Conservation (phyloP, 257 asterid species). For the Datura wrightii region DNA sequence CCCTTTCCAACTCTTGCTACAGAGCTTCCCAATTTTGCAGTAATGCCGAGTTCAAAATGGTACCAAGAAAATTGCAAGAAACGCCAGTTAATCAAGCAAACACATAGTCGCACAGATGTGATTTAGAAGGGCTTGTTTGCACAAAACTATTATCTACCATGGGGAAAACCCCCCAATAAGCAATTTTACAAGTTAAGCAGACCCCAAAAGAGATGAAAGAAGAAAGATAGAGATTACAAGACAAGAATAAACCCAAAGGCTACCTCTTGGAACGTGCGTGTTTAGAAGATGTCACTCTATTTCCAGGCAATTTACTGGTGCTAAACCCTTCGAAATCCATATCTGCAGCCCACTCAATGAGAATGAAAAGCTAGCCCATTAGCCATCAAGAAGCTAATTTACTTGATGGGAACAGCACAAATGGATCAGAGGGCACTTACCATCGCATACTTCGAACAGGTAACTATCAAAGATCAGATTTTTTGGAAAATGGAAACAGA, state of each 20-base stretch:
- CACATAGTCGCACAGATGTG: slow-evolving; percentile 17
- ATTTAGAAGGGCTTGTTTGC: neutral
- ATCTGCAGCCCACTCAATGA: slow-evolving; percentile 49
- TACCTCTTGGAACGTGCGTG: slow-evolving; percentile 89
- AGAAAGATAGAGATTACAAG: slow-evolving; percentile 26
- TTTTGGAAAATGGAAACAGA: slow-evolving; percentile 44
- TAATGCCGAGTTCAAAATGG: slow-evolving; percentile 16
- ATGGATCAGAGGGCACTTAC: slow-evolving; percentile 39
- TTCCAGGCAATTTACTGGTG: slow-evolving; percentile 51
- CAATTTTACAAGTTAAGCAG: slow-evolving; percentile 29
- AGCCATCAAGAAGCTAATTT: slow-evolving; percentile 34
- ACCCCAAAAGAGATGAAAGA: slow-evolving; percentile 20
- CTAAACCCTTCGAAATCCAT: slow-evolving; percentile 72
- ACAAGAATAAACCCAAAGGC: slow-evolving; percentile 29
- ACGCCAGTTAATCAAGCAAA: neutral
- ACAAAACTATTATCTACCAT: neutral
- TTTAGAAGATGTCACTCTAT: slow-evolving; percentile 39
- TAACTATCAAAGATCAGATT: slow-evolving; percentile 51
- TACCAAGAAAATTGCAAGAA: slow-evolving; percentile 18
- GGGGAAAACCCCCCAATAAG: slow-evolving; percentile 1
- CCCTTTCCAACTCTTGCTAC: slow-evolving; percentile 31
- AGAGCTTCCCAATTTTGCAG: slow-evolving; percentile 33
- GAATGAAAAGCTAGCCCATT: slow-evolving; percentile 16
- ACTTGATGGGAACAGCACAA: slow-evolving; percentile 28
- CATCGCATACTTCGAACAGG: slow-evolving; percentile 46